Percentiles rank a stretch among this genome's conserved stretches.
Evolutionary conservation across 2,329 filamentous ascomycete genomes (phyloP).

Genomic region (Diaporthe eres): DNA sequence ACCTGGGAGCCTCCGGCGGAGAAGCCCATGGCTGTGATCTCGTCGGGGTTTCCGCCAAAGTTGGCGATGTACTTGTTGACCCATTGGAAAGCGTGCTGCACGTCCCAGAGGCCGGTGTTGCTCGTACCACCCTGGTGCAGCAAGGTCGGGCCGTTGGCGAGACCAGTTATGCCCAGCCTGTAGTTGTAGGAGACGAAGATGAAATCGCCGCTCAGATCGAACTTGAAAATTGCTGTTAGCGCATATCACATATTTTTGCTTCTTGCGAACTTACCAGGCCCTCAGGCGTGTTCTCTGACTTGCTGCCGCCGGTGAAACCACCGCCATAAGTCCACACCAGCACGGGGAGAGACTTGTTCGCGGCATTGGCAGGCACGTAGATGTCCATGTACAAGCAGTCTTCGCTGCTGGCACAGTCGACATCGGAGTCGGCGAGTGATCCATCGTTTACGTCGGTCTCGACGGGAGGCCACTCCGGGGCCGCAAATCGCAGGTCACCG

Average conservation of each 20-base stretch:
- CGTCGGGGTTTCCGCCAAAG: constrained; percentile 56
- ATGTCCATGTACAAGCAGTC: constrained; percentile 66
- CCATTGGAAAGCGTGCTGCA: constrained; percentile 58
- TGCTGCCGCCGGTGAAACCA: constrained; percentile 58
- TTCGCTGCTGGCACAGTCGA: constrained; percentile 53
- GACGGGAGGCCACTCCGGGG: constrained; percentile 51
- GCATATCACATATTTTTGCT: constrained; percentile 50
- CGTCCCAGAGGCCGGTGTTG: constrained; percentile 58
- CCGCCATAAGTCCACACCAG: constrained; percentile 62
- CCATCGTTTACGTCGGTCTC: constrained; percentile 52
- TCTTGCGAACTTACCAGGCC: constrained; percentile 50
- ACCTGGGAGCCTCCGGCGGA: constrained; percentile 63
- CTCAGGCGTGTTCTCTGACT: constrained; percentile 52
- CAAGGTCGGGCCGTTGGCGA: constrained; percentile 52
- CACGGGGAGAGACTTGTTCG: constrained; percentile 59
- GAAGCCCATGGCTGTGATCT: constrained; percentile 59
- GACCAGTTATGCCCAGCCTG: constrained; percentile 62
- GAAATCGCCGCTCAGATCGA: constrained; percentile 47
- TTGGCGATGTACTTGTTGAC: constrained; percentile 56
- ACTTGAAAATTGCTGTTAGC: constrained; percentile 53
- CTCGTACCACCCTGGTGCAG: constrained; percentile 53
- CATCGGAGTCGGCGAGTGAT: constrained; percentile 49
- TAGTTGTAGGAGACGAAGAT: constrained; percentile 63
- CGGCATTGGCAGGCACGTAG: constrained; percentile 59
- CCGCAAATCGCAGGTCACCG: constrained; percentile 51